Conservation (phyloP, 345 rosid genomes). For the Brassica napus region Da-Ae NC_063440.1:27741001-27741500, state of each 20-base stretch:
- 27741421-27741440: slow-evolving; percentile 18
- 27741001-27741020: slow-evolving; percentile 17
- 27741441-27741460: slow-evolving; percentile 37
- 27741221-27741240: slow-evolving; percentile 4
- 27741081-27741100: not conserved
- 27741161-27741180: not conserved
- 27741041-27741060: slow-evolving; percentile 35
- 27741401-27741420: not conserved
- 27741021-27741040: slow-evolving; percentile 31
- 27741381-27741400: slow-evolving; percentile 27
- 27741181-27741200: slow-evolving; percentile 20
- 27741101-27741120: not conserved
- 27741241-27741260: not conserved
- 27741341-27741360: slow-evolving; percentile 30
- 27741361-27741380: slow-evolving; percentile 38
- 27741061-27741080: not conserved
- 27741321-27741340: slow-evolving; percentile 5
- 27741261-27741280: slow-evolving; percentile 36
- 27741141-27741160: not conserved
- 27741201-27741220: slow-evolving; percentile 24
- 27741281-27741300: slow-evolving; percentile 44
- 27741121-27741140: slow-evolving; percentile 22
- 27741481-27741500: not conserved
- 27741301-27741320: slow-evolving; percentile 46
- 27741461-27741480: slow-evolving; percentile 18